Evolutionary conservation across 2,329 filamentous ascomycete genomes (phyloP), one percentile per base, ranked within the genome.

Genomic region (Chaetomiaceae sp.): DNA sequence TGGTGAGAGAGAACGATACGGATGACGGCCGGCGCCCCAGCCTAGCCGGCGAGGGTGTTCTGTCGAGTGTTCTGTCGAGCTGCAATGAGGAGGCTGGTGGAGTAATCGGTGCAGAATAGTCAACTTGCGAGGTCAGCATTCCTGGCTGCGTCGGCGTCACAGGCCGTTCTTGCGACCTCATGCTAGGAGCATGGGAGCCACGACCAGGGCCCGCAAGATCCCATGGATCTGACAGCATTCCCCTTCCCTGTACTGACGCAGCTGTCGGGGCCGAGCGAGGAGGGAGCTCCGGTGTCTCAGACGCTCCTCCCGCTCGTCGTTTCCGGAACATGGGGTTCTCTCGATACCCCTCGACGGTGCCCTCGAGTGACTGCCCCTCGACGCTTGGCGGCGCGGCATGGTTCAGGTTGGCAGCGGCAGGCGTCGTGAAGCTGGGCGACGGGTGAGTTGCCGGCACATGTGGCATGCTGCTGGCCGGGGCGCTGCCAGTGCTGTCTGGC

Each of bases 1-100:
- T 68, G 0, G 82, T 85, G 14, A 84, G 69, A 2, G 74, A 77
- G 58, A 82, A 83, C 0, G 78, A 74, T 0, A 69, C 67, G 27
- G 55, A 56, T 0, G 59, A 52, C 5, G 61, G 51, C 6, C 51
- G 43, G 6, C 37, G 44, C 2, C 50, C 47, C 6, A 36, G 7
- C 22, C 45, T 56, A 6, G 15, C 44, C 1, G 56, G 56, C 3
- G 56, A 59, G 11, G 39, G 40, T 7, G 38, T 25, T 33, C 20
- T 33, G n/a, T n/a, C n/a, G n/a, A n/a, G n/a, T n/a, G n/a, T 29
- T 40, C 34, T 2, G 39, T n/a, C n/a, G n/a, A n/a, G 33, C 3
- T 38, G 17, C 5, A 29, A n/a, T 1, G 44, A 23, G 1, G 52
- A 55, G 9, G 43, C 20, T 3, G 55, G 56, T 1, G 58, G 55